phyloP scores from a whole-genome alignment of 2,329 filamentous ascomycete species.

The Monascus ruber region DNA sequence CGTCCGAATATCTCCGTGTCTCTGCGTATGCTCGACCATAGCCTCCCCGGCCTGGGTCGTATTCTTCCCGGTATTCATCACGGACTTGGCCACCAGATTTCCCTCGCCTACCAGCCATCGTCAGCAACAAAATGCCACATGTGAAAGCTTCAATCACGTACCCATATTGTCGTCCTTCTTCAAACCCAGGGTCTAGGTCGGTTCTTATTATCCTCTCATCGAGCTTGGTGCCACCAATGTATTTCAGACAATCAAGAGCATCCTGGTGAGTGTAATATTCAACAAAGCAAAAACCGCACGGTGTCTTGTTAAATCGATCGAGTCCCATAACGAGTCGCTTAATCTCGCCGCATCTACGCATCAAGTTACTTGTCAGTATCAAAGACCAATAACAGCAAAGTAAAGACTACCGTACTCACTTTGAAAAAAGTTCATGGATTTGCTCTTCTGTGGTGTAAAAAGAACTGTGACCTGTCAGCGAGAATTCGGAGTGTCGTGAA shows the following conservation, averaged over 20 bases:
- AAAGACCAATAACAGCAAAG: not conserved
- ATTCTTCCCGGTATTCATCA: constrained; percentile 96
- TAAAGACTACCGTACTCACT: constrained; percentile 38
- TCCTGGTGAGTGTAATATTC: constrained; percentile 98
- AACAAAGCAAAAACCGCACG: constrained; percentile 98
- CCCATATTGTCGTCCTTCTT: constrained; percentile 92
- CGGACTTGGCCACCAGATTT: constrained; percentile 94
- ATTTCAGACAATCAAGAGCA: constrained; percentile 96
- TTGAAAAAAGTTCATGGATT: constrained; percentile 91
- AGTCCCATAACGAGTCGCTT: constrained; percentile 97
- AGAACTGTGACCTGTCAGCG: constrained; percentile 44
- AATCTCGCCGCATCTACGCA: constrained; percentile 69
- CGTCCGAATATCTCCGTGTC: constrained; percentile 47
- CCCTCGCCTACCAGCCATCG: constrained; percentile 46
- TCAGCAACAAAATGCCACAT: constrained; percentile 7
- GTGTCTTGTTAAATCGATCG: constrained; percentile 93
- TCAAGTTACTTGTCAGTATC: constrained; percentile 4
- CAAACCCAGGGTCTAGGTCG: constrained; percentile 89
- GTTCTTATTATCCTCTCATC: constrained; percentile 95
- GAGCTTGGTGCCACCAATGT: constrained; percentile 93
- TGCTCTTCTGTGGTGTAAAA: constrained; percentile 99
- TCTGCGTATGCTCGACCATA: constrained; percentile 67
- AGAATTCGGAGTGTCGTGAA: not conserved
- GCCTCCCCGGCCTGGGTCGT: constrained; percentile 85
- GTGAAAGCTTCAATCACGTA: constrained; percentile 20